Percentiles rank a stretch among this genome's conserved stretches.
phyloP scores from a whole-genome alignment of 2,329 filamentous ascomycete species.

The Neonectria hederae region DNA sequence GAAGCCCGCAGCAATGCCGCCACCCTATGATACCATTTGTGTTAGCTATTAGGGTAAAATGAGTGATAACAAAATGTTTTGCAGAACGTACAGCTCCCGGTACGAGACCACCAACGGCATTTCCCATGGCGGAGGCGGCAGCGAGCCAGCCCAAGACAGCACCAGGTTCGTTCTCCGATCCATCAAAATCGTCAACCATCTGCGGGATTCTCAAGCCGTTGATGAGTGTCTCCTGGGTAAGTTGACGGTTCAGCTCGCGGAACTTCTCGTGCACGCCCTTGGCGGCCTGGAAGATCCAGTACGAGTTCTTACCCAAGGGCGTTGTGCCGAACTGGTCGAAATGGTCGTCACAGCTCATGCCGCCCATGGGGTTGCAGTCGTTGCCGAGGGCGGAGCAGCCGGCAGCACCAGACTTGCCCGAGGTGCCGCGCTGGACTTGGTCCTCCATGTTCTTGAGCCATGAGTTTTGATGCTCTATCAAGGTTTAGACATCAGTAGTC shows the following conservation, averaged over 20 bases:
- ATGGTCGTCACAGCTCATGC: conserved; percentile 2
- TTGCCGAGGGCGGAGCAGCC: conserved; percentile 4
- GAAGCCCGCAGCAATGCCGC: conserved; percentile 7
- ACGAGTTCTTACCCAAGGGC: conserved; percentile 6
- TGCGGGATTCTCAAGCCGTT: background rate
- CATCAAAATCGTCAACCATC: conserved; percentile 8
- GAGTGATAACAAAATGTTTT: background rate
- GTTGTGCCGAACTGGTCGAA: conserved; percentile 5
- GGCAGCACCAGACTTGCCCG: conserved; percentile 16
- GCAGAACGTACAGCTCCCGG: conserved; percentile 4
- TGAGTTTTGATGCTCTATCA: conserved; percentile 5
- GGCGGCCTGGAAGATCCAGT: conserved; percentile 19
- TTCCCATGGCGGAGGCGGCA: background rate
- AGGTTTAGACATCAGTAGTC: background rate
- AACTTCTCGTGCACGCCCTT: conserved; percentile 18
- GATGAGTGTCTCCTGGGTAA: conserved; percentile 15
- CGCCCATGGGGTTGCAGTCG: background rate
- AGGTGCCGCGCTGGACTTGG: conserved; percentile 15
- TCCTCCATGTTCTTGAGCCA: conserved; percentile 24
- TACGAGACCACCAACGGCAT: conserved; percentile 1
- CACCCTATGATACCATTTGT: background rate
- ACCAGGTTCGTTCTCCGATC: background rate
- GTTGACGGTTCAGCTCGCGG: conserved; percentile 8
- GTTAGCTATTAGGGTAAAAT: background rate
- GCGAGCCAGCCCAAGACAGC: conserved; percentile 1